Conservation (phyloP, 169 alveolate species). For the Plasmodium billcollinsi region DNA sequence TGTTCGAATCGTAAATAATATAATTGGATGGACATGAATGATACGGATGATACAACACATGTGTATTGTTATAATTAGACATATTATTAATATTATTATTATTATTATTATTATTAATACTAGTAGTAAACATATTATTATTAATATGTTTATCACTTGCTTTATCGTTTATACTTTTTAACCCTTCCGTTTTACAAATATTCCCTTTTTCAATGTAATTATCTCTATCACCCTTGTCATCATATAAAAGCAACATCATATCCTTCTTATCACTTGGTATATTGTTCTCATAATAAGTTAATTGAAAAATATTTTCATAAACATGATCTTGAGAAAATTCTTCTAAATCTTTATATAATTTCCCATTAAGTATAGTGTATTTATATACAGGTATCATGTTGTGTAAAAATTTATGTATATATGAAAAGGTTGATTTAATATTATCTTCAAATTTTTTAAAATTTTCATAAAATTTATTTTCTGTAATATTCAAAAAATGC, state of each 20-base stretch:
- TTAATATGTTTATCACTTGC: too few relatives aligned
- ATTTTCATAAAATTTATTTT: slow-evolving; percentile 73
- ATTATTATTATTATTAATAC: neutral
- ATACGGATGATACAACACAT: too few relatives aligned
- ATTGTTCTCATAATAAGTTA: slow-evolving; percentile 10
- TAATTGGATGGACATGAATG: neutral
- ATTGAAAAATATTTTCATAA: slow-evolving; percentile 17
- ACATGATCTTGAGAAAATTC: slow-evolving; percentile 17
- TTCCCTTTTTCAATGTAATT: neutral
- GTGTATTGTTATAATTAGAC: too few relatives aligned
- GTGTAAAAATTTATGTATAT: slow-evolving; percentile 52
- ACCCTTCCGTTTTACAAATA: neutral
- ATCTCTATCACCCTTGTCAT: slow-evolving; percentile 4
- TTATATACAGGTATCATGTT: slow-evolving; percentile 67
- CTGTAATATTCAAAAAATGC: slow-evolving; percentile 60
- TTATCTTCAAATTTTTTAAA: slow-evolving; percentile 63
- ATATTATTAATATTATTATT: too few relatives aligned
- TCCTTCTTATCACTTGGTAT: neutral
- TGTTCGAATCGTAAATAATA: slow-evolving; percentile 22
- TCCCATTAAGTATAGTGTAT: slow-evolving; percentile 40
- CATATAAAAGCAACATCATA: slow-evolving; percentile 30
- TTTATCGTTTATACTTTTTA: too few relatives aligned
- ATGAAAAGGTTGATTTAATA: slow-evolving; percentile 26
- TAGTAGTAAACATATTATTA: too few relatives aligned
- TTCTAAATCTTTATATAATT: slow-evolving; percentile 33